These are phyloP conservation scores for Penicillium sp. DNA, from an alignment of 2,329 filamentous ascomycete species.

Conservation along the genomic window DNA sequence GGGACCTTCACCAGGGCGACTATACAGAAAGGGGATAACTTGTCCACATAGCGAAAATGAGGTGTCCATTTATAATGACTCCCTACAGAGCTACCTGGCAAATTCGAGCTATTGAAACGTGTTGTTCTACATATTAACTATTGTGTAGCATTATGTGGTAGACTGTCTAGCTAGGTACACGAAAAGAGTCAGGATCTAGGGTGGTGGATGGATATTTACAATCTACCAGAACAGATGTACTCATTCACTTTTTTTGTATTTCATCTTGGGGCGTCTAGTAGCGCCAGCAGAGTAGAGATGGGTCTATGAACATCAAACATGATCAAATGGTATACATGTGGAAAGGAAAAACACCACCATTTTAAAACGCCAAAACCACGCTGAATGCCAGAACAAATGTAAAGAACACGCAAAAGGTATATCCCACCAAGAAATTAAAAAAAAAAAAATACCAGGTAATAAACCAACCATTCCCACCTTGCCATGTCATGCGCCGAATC, in stretches of 20 bases:
- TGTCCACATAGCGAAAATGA: too few relatives aligned
- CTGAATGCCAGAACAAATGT: conserved; percentile 27
- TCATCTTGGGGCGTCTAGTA: conserved; percentile 22
- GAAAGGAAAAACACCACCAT: conserved; percentile 15
- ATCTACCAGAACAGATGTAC: conserved; percentile 7
- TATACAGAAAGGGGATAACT: too few relatives aligned
- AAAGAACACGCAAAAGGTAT: conserved; percentile 9
- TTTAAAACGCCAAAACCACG: conserved; percentile 28
- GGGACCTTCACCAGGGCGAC: too few relatives aligned
- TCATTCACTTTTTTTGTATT: conserved; percentile 30
- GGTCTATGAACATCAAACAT: conserved; percentile 28
- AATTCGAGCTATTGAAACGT: too few relatives aligned
- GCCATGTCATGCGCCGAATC: conserved; percentile 32
- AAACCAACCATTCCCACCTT: conserved; percentile 29
- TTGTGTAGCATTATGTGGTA: too few relatives aligned
- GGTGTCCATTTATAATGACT: conserved; percentile 17
- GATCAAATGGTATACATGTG: conserved; percentile 27
- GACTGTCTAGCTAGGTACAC: too few relatives aligned
- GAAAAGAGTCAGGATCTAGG: too few relatives aligned
- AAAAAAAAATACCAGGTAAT: conserved; percentile 20
- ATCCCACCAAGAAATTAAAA: neutral
- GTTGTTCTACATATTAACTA: too few relatives aligned
- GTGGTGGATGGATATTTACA: too few relatives aligned
- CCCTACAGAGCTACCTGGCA: too few relatives aligned
- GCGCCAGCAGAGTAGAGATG: conserved; percentile 32